Conservation (phyloP, 2,329 filamentous ascomycete genomes). For the Penicillium sp. region DNA sequence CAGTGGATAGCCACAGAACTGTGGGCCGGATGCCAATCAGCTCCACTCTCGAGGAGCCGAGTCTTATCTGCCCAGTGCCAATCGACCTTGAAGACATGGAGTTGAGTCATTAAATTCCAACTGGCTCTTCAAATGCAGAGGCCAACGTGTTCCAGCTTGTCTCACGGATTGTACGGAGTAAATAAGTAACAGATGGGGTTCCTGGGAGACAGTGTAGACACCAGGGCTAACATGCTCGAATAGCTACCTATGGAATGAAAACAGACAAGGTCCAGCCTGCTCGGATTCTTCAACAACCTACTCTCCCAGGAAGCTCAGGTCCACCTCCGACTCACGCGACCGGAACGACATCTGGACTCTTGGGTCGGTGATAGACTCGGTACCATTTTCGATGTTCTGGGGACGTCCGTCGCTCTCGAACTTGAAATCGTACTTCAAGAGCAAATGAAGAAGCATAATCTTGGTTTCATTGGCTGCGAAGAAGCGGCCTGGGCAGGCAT, state of each 20-base stretch:
- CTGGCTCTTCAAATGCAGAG: neutral
- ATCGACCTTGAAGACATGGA: neutral
- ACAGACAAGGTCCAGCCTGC: too few species aligned
- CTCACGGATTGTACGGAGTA: neutral
- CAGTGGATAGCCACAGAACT: slow-evolving; percentile 1
- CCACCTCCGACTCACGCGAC: slow-evolving; percentile 25
- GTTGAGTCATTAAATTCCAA: neutral
- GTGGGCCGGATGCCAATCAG: slow-evolving; percentile 1
- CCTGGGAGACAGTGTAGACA: neutral
- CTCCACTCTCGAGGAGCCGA: slow-evolving; percentile 5
- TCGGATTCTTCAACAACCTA: neutral
- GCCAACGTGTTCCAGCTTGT: neutral
- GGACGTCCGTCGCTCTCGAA: slow-evolving; percentile 39
- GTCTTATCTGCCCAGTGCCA: neutral
- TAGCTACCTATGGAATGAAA: neutral
- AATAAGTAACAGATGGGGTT: neutral
- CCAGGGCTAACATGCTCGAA: neutral
- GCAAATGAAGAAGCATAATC: slow-evolving; percentile 51
- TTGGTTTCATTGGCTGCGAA: slow-evolving; percentile 57
- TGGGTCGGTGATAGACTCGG: slow-evolving; percentile 40
- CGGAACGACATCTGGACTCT: slow-evolving; percentile 28
- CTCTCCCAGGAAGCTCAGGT: slow-evolving; percentile 23
- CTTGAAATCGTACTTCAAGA: slow-evolving; percentile 54
- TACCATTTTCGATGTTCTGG: slow-evolving; percentile 45
- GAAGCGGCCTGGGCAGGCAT: slow-evolving; percentile 52